A percentile compares a stretch with the other conserved stretches of the same genome.
Conservation (phyloP, 148 eudicot species). For the Heliamphora exappendiculata region DNA sequence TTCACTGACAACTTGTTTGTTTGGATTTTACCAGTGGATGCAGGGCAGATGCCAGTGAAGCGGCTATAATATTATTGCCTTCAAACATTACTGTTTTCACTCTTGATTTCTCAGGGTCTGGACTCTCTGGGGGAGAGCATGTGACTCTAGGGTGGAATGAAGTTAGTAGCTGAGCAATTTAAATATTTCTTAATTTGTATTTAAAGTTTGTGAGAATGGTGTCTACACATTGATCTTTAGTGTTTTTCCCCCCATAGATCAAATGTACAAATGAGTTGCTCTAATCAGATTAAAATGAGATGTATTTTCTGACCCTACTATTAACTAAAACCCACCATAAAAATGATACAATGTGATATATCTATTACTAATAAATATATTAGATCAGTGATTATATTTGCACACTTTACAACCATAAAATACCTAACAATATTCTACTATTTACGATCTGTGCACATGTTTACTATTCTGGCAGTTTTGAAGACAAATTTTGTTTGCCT, state of each 20-base stretch:
- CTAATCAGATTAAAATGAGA: neutral
- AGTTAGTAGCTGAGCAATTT: constrained; percentile 39
- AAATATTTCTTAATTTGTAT: neutral
- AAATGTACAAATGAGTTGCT: neutral
- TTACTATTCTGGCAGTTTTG: neutral
- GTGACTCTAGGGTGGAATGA: constrained; percentile 96
- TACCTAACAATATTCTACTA: neutral
- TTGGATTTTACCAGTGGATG: constrained; percentile 67
- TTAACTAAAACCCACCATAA: neutral
- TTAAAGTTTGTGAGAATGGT: neutral
- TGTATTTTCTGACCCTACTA: neutral
- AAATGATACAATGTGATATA: neutral
- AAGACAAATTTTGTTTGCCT: neutral
- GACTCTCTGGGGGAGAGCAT: constrained; percentile 97
- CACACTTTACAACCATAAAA: too few species aligned
- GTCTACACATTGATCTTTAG: neutral
- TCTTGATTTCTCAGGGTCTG: constrained; percentile 97
- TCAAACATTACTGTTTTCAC: constrained; percentile 75
- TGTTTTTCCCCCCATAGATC: neutral
- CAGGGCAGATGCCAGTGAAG: constrained; percentile 99
- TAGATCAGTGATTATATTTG: too few species aligned
- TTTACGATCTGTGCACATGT: neutral
- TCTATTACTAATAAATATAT: too few species aligned
- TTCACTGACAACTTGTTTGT: constrained; percentile 20
- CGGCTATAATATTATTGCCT: constrained; percentile 89